A percentile compares a stretch with the other conserved stretches of the same genome.
phyloP scores from a whole-genome alignment of 352 stramenopile species.

The Globisporangium spinosum region DNA sequence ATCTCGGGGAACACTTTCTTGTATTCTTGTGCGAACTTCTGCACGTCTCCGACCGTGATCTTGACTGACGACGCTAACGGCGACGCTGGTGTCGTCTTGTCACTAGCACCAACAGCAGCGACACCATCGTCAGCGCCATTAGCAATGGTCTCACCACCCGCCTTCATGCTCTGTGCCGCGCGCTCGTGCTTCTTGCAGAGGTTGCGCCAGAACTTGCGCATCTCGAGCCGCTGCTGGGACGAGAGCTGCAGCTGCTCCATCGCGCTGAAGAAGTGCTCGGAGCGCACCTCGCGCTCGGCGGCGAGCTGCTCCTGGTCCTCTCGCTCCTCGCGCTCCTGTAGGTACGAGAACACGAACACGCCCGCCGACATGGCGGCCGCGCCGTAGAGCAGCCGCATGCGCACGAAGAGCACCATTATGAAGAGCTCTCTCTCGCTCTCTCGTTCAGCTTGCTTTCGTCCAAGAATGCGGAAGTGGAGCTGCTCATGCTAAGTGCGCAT shows the following conservation, averaged over 20 bases:
- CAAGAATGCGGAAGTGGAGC: slow-evolving; percentile 1
- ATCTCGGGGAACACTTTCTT: slow-evolving; percentile 75
- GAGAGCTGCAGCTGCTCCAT: slow-evolving; percentile 62
- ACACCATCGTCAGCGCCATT: neutral
- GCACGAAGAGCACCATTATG: slow-evolving; percentile 35
- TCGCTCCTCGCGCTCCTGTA: slow-evolving; percentile 76
- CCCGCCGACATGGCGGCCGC: slow-evolving; percentile 75
- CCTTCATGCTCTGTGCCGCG: neutral
- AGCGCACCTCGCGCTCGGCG: slow-evolving; percentile 47
- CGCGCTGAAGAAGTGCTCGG: slow-evolving; percentile 59
- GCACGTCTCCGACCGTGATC: slow-evolving; percentile 59
- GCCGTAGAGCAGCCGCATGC: slow-evolving; percentile 61
- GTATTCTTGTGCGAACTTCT: slow-evolving; percentile 78
- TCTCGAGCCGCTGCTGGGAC: slow-evolving; percentile 57
- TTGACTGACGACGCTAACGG: slow-evolving; percentile 11
- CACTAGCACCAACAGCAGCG: neutral
- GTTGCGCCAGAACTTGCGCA: slow-evolving; percentile 76
- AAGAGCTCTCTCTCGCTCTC: neutral
- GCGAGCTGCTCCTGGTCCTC: slow-evolving; percentile 55
- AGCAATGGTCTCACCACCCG: neutral
- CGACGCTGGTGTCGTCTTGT: neutral
- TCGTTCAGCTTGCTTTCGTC: neutral
- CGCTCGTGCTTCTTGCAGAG: slow-evolving; percentile 39
- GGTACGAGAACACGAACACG: slow-evolving; percentile 72
- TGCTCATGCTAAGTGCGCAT: neutral